phyloP scores from a whole-genome alignment of 2,329 filamentous ascomycete species.

The Xylaria polymorpha region DNA sequence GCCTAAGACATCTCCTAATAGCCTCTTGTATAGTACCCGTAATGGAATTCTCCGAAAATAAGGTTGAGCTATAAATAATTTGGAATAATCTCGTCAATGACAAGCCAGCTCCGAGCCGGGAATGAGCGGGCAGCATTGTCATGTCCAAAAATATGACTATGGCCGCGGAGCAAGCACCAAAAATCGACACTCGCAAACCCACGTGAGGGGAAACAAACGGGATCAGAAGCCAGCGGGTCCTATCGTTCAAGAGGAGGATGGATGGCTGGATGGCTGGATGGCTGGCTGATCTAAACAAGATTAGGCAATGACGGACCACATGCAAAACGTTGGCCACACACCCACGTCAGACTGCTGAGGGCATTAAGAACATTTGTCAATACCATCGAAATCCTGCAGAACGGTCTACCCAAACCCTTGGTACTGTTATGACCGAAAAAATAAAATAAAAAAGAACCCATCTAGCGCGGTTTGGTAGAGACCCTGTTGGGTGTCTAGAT shows the following conservation, averaged over 20 bases:
- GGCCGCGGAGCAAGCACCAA: slow-evolving; percentile 7
- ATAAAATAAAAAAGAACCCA: slow-evolving; percentile 2
- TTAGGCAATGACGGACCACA: slow-evolving; percentile 27
- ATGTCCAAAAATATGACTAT: slow-evolving; percentile 31
- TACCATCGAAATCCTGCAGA: slow-evolving; percentile 20
- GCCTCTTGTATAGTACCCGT: slow-evolving; percentile 1
- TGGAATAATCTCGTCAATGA: slow-evolving; percentile 23
- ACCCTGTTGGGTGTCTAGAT: slow-evolving; percentile 12
- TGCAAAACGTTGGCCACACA: slow-evolving; percentile 15
- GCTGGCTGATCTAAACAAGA: slow-evolving; percentile 26
- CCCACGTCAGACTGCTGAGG: slow-evolving; percentile 21
- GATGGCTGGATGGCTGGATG: slow-evolving; percentile 29
- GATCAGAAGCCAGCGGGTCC: slow-evolving; percentile 20
- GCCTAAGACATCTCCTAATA: slow-evolving; percentile 5
- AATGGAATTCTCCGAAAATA: slow-evolving; percentile 6
- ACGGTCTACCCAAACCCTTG: slow-evolving; percentile 18
- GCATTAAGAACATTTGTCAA: slow-evolving; percentile 31
- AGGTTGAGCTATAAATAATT: slow-evolving; percentile 13
- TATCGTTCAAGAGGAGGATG: slow-evolving; percentile 17
- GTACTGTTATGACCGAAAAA: slow-evolving; percentile 9
- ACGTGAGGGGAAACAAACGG: slow-evolving; percentile 27
- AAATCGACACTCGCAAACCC: slow-evolving; percentile 19
- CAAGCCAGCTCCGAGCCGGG: not conserved
- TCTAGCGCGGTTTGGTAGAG: slow-evolving; percentile 16
- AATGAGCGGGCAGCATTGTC: slow-evolving; percentile 5